Conservation (phyloP, 352 stramenopile genomes). For the Phytophthora ramorum region DNA sequence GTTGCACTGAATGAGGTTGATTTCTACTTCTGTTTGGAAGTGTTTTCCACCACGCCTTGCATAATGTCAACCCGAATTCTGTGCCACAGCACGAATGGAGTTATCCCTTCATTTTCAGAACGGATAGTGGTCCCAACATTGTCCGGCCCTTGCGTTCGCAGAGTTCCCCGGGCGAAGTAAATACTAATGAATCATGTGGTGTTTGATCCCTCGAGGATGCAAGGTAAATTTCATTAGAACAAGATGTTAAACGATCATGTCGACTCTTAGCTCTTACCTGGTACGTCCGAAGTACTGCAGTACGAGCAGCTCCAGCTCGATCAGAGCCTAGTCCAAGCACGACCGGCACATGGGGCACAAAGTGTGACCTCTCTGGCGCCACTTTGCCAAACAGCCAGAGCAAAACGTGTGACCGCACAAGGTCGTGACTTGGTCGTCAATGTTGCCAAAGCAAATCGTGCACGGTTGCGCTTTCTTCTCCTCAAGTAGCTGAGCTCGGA, state of each 20-base stretch:
- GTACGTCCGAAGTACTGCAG: too few relatives aligned
- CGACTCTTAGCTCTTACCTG: neutral
- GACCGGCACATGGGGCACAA: slow-evolving; percentile 23
- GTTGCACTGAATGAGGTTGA: too few relatives aligned
- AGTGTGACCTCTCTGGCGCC: slow-evolving; percentile 8
- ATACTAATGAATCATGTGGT: too few relatives aligned
- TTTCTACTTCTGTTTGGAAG: too few relatives aligned
- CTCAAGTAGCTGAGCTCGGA: slow-evolving; percentile 20
- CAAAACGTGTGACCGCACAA: slow-evolving; percentile 21
- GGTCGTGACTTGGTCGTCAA: slow-evolving; percentile 13
- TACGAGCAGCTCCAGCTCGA: neutral
- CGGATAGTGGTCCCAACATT: too few relatives aligned
- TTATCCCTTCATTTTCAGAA: too few relatives aligned
- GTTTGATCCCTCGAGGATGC: too few relatives aligned
- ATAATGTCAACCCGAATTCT: too few relatives aligned
- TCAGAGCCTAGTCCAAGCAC: neutral
- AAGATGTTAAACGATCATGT: neutral
- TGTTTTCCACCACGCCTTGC: too few relatives aligned
- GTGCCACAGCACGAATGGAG: too few relatives aligned
- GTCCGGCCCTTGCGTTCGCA: too few relatives aligned
- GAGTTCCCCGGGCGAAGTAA: too few relatives aligned
- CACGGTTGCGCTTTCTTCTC: slow-evolving; percentile 15
- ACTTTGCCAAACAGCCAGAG: slow-evolving; percentile 11
- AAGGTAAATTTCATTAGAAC: neutral
- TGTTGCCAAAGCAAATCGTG: slow-evolving; percentile 20